Conservation (phyloP, 257 asterid species). For the Parsonsia alboflavescens region DNA sequence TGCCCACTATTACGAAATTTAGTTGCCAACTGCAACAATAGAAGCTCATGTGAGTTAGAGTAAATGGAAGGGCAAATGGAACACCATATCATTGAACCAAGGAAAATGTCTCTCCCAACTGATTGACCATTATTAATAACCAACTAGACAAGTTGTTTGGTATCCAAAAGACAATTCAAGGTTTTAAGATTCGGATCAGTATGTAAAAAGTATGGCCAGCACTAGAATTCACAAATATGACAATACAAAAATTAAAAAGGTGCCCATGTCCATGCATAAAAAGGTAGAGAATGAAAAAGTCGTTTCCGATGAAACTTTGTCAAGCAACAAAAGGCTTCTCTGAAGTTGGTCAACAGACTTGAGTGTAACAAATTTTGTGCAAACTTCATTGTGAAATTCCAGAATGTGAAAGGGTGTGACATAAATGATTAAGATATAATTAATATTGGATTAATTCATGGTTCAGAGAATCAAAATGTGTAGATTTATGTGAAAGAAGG, state of each 20-base stretch:
- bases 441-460: neutral
- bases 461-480: neutral
- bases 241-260: neutral
- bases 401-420: neutral
- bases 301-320: neutral
- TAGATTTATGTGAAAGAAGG: neutral
- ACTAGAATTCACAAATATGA: neutral
- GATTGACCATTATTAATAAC: neutral
- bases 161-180: neutral
- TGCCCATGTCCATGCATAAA: neutral
- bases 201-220: neutral
- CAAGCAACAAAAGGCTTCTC: neutral
- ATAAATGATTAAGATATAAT: neutral
- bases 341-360: neutral
- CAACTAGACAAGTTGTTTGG: neutral
- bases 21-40: constrained; percentile 65
- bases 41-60: constrained; percentile 24
- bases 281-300: neutral
- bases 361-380: neutral
- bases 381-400: neutral
- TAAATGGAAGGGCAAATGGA: constrained; percentile 11
- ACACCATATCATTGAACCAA: constrained; percentile 2
- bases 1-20: constrained; percentile 98
- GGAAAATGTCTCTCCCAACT: constrained; percentile 1
- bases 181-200: neutral